Conservation (phyloP, 2,329 filamentous ascomycete species). For the Sclerotinia spermophila region DNA sequence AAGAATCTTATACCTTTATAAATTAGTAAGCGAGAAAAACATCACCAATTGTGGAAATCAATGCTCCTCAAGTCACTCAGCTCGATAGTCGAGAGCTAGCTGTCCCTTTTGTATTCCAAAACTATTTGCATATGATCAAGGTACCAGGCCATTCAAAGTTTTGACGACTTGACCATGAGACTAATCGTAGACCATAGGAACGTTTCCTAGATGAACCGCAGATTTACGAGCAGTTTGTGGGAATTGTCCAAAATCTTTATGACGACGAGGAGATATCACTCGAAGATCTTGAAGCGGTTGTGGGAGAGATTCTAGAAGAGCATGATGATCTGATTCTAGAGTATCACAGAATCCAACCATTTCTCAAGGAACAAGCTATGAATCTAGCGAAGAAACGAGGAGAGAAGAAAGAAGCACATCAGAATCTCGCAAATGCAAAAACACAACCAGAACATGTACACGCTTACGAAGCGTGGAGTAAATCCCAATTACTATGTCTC, state of each 20-base stretch:
- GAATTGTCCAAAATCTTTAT: neutral
- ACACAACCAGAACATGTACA: neutral
- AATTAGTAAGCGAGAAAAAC: neutral
- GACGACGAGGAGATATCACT: neutral
- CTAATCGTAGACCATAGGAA: neutral
- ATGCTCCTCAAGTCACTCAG: neutral
- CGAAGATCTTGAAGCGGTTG: neutral
- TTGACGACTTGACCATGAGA: neutral
- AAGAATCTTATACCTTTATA: neutral
- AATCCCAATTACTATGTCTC: neutral
- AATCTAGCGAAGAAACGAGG: neutral
- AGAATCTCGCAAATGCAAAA: neutral
- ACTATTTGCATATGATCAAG: neutral
- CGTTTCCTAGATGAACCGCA: neutral
- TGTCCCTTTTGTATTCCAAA: neutral
- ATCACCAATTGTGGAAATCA: neutral
- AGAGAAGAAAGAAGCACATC: neutral
- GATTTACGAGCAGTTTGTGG: neutral
- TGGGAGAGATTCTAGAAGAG: neutral
- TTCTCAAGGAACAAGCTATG: neutral
- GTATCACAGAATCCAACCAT: neutral
- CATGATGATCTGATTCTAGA: slow-evolving; percentile 4
- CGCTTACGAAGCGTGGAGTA: slow-evolving; percentile 13
- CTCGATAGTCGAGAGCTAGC: neutral
- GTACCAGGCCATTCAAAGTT: neutral